Evolutionary conservation across 2,329 filamentous ascomycete genomes (phyloP), one percentile per base, ranked within the genome.

Genomic region (Sarocladium oryzae): DNA sequence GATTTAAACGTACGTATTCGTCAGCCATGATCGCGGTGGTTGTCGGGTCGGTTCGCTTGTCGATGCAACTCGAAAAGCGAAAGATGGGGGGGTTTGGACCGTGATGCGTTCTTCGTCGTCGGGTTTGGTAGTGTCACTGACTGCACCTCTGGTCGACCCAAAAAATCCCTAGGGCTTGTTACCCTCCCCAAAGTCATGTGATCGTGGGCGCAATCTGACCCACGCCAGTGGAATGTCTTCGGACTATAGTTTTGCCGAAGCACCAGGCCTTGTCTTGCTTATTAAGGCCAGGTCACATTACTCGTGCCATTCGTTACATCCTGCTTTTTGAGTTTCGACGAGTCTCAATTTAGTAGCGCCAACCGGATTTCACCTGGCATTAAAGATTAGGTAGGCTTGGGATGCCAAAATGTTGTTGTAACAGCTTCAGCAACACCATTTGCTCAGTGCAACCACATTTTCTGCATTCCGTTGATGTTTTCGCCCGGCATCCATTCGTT

Each of bases 1-100:
- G 52, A 46, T 52, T 54, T 53, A 57, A 60, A 87, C 87, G 75
- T 81, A 91, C 88, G 79, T 93, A 93, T 79, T 90, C 86, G 81
- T 92, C 88, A 84, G 88, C 88, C 88, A 92, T 92, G 78, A 67
- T 78, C 71, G 70, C 72, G 74, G 69, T 74, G 28, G 63, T 65
- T 67, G 63, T 66, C 59, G 63, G 64, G 60, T 63, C 62, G 63
- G 63, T 69, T 72, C 67, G 69, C 71, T 69, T 64, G 65, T 71
- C 69, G 68, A 69, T 66, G 64, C n/a, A 60, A 59, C 57, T 71
- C 69, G 70, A 69, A 66, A 62, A 65, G 64, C 69, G 68, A 71
- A 69, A 66, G 61, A 66, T 60, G 63, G 61, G 63, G 63, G 60
- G 48, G n/a, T n/a, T 49, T 54, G 51, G 38, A 49, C 51, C 53